Percentiles rank a stretch among this genome's conserved stretches.
phyloP scores from a whole-genome alignment of 345 rosid genomes.

The Brassica napus region Da-Ae NC_063438.1:3203501-3204000 shows the following conservation, averaged over 20 bases:
- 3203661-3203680: constrained; percentile 70
- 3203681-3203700: constrained; percentile 59
- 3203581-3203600: background rate
- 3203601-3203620: background rate
- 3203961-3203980: constrained; percentile 82
- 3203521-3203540: no score
- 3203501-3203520: no score
- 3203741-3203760: constrained; percentile 80
- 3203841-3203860: constrained; percentile 64
- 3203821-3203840: constrained; percentile 62
- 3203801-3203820: constrained; percentile 81
- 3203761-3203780: constrained; percentile 79
- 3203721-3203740: constrained; percentile 71
- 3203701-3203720: constrained; percentile 78
- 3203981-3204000: constrained; percentile 92
- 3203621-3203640: background rate
- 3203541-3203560: no score
- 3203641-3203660: constrained; percentile 13
- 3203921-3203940: constrained; percentile 46
- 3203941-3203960: constrained; percentile 58
- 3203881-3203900: constrained; percentile 45
- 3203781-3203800: constrained; percentile 53
- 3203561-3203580: background rate
- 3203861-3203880: constrained; percentile 57
- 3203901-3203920: constrained; percentile 39